A percentile compares a stretch with the other conserved stretches of the same genome.
Evolutionary conservation across 108 stramenopile species (phyloP).

Genomic region (Fragilariopsis cylindrus): DNA sequence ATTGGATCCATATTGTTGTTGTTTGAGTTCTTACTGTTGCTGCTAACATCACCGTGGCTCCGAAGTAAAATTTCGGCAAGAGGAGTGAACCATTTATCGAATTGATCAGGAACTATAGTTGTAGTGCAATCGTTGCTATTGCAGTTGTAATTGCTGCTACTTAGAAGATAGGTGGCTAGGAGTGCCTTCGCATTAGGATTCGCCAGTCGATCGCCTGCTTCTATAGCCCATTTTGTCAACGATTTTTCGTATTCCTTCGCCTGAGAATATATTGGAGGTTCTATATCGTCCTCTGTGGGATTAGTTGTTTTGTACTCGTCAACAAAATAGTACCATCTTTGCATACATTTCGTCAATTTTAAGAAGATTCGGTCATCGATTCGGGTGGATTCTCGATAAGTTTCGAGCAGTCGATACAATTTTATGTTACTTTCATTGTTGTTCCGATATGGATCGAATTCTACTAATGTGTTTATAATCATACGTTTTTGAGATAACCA

Average conservation of each 20-base stretch:
- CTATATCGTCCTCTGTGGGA: background rate
- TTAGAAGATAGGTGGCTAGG: slow-evolving; percentile 16
- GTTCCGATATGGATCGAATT: slow-evolving; percentile 14
- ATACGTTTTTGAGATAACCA: slow-evolving; percentile 37
- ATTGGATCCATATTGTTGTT: slow-evolving; percentile 9
- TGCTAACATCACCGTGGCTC: background rate
- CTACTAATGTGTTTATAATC: slow-evolving; percentile 13
- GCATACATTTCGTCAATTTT: slow-evolving; percentile 21
- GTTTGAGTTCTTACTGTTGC: background rate
- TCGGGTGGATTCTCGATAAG: slow-evolving; percentile 19
- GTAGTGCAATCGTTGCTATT: background rate
- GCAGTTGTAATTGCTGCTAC: background rate
- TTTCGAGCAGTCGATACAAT: slow-evolving; percentile 15
- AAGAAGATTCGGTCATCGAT: slow-evolving; percentile 26
- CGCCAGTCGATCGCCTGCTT: slow-evolving; percentile 3
- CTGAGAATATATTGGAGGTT: background rate
- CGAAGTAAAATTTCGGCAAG: slow-evolving; percentile 13
- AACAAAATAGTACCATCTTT: slow-evolving; percentile 12
- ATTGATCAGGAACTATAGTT: background rate
- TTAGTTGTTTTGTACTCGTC: background rate
- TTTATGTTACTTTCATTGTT: background rate
- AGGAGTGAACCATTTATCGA: slow-evolving; percentile 25
- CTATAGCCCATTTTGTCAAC: slow-evolving; percentile 25
- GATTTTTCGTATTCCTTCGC: background rate
- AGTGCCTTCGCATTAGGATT: slow-evolving; percentile 24